phyloP scores from a whole-genome alignment of 1,284 basidiomycete genomes.

The Termitomyces sp. region DNA sequence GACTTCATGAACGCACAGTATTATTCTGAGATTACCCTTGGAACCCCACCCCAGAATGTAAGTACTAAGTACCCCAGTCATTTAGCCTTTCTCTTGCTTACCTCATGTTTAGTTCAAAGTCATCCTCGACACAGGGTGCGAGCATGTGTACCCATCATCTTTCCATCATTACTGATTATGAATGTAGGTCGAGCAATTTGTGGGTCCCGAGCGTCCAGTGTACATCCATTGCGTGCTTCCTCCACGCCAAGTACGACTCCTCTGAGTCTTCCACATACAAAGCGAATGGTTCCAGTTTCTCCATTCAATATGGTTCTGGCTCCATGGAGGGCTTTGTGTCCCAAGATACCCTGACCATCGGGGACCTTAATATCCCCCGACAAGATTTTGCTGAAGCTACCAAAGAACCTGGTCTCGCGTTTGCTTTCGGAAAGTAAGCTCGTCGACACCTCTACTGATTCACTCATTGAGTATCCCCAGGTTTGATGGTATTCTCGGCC shows the following conservation, averaged over 20 bases:
- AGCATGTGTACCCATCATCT: neutral
- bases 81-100: conserved; percentile 1
- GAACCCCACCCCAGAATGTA: conserved; percentile 74
- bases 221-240: conserved; percentile 97
- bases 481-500: conserved; percentile 94
- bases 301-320: conserved; percentile 95
- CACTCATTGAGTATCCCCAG: conserved; percentile 33
- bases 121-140: conserved; percentile 79
- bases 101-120: conserved; percentile 65
- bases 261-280: conserved; percentile 83
- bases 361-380: conserved; percentile 73
- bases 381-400: conserved; percentile 97
- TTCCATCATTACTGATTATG: conserved; percentile 1
- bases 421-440: conserved; percentile 90
- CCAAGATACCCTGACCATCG: conserved; percentile 78
- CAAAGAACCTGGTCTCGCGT: conserved; percentile 95
- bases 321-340: conserved; percentile 97
- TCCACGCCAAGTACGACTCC: conserved; percentile 92
- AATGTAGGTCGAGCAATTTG: conserved; percentile 75
- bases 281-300: conserved; percentile 87
- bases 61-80: conserved; percentile 18
- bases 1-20: conserved; percentile 99
- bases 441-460: too few species aligned
- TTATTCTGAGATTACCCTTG: conserved; percentile 85
- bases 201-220: conserved; percentile 91